phyloP scores from a whole-genome alignment of 441 rosid species.

The Adansonia madagascariensis region DNA sequence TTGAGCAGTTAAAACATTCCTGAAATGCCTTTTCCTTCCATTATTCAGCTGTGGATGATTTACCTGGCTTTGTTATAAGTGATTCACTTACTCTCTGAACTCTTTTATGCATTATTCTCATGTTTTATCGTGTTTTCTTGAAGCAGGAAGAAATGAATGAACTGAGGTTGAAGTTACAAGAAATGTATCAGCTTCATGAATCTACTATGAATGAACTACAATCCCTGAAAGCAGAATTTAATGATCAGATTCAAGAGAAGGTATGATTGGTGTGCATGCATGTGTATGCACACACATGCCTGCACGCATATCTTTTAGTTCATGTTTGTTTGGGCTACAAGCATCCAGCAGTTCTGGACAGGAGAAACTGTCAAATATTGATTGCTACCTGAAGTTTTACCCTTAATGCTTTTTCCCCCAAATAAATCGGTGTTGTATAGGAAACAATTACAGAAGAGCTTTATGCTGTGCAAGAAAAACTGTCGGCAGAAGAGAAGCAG shows the following conservation, averaged over 20 bases:
- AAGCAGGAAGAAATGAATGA: slow-evolving; percentile 56
- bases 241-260: slow-evolving; percentile 63
- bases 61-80: not conserved
- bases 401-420: not conserved
- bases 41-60: not conserved
- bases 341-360: not conserved
- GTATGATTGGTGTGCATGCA: slow-evolving; percentile 38
- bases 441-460: slow-evolving; percentile 66
- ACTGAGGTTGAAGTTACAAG: slow-evolving; percentile 54
- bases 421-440: slow-evolving; percentile 43
- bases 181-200: slow-evolving; percentile 55
- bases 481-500: slow-evolving; percentile 67
- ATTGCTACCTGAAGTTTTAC: not conserved
- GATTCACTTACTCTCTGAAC: not conserved
- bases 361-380: not conserved
- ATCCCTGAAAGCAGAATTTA: slow-evolving; percentile 57
- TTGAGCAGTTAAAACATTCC: slow-evolving; percentile 8
- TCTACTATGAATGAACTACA: slow-evolving; percentile 58
- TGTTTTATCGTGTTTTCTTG: slow-evolving; percentile 43
- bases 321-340: not conserved
- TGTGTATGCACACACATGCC: not conserved
- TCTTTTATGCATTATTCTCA: not conserved
- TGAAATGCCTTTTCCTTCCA: not conserved
- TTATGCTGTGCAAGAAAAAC: slow-evolving; percentile 56
- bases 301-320: not conserved